Base-by-base conservation (phyloP, 305 asterid species). In the Andrographis paniculata region DNA sequence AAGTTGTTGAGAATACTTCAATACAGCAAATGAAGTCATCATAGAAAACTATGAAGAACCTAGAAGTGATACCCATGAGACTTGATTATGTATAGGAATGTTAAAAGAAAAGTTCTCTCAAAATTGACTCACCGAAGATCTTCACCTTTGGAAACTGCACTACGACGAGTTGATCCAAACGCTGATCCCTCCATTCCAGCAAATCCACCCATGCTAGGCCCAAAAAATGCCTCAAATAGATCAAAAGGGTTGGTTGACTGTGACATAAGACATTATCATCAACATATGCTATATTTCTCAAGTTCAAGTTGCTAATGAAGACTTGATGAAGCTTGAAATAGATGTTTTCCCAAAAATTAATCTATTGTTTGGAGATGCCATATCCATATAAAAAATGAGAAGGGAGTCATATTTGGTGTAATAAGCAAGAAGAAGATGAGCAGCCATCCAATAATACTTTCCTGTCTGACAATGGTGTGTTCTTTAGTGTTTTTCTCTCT, bases 191-290 rank as follows among this genome's bases (percentile, higher is more conserved):
- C 94, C 93, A 77, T 78, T 48, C 95, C 97, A 52, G 87, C 39
- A 67, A 80, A 76, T 35, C 88, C 88, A 56, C 95, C 80, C 89
- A 81, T 81, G 63, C 85, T 74, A 43, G 96, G 74, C 69, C 99
- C 99, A 60, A 92, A 92, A 66, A 92, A 87, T 44, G 99, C 84
- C 72, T 92, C 99, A 73, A 92, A 92, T 41, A 92, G 84, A 70
- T 92, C 99, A 74, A 92, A 84, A 35, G 99, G 99, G 65, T 92
- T 87, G 55, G 95, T 81, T 48, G 92, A 83, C 82, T 61, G 53
- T 22, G 63, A 47, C n/a, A 62, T 44, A 56, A 62, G 52, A 55
- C 35, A 23, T 9, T 41, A 46, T 61, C 61, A 51, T 66, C 45
- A 69, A 53, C 39, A 58, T 28, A 61, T 15, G 10, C 6, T n/a